These are phyloP conservation scores for Tulasnella sp. DNA, from an alignment of 768 basidiomycete species.

Conservation along the genomic window DNA sequence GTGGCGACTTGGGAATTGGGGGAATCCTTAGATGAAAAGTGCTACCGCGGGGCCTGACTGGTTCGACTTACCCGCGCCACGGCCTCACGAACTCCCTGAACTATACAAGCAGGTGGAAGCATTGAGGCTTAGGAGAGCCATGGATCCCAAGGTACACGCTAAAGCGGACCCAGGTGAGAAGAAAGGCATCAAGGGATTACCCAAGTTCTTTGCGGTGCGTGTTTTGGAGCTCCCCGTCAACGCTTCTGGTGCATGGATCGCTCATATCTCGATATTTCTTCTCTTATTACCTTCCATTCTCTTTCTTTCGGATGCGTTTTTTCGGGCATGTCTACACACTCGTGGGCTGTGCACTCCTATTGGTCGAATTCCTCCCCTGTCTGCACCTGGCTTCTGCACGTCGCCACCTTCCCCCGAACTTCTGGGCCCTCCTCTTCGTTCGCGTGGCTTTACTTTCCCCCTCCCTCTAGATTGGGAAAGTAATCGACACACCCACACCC, in stretches of 20 bases:
- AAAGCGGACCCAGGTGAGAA: slow-evolving; percentile 84
- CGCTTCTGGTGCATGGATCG: slow-evolving; percentile 21
- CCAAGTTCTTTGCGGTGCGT: slow-evolving; percentile 88
- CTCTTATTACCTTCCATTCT: not conserved
- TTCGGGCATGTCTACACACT: not conserved
- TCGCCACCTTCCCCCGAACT: not conserved
- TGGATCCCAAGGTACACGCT: slow-evolving; percentile 93
- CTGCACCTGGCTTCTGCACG: not conserved
- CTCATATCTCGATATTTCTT: slow-evolving; percentile 28
- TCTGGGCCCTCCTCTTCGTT: not conserved
- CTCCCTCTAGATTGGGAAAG: slow-evolving; percentile 69
- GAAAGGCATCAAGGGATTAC: slow-evolving; percentile 79
- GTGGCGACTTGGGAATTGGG: slow-evolving; percentile 5
- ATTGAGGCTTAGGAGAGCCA: slow-evolving; percentile 78
- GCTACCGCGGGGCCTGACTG: slow-evolving; percentile 78
- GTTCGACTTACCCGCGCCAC: slow-evolving; percentile 87
- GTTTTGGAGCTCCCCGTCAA: not conserved
- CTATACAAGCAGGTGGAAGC: slow-evolving; percentile 87
- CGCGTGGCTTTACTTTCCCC: not conserved
- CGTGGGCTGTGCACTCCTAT: not conserved
- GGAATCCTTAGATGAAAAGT: slow-evolving; percentile 57
- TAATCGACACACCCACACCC: slow-evolving; percentile 68
- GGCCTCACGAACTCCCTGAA: slow-evolving; percentile 75
- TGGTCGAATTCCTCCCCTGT: slow-evolving; percentile 8
- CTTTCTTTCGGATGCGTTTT: slow-evolving; percentile 26